Conservation (phyloP, 768 basidiomycete genomes). For the Phlegmacium glaucopus region DNA sequence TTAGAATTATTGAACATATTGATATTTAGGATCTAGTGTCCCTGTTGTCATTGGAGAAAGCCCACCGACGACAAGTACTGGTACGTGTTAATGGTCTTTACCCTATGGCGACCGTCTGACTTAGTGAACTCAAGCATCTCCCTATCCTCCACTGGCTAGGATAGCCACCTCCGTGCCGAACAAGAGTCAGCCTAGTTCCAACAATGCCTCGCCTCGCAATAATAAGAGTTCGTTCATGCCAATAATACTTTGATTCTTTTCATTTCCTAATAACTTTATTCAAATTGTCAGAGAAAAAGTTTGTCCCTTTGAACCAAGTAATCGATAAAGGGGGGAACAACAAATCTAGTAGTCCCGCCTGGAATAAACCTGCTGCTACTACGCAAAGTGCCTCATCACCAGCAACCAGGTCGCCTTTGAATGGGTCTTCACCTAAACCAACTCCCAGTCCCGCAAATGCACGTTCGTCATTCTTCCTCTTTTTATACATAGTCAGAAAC, state of each 20-base stretch:
- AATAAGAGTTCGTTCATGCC: slow-evolving; percentile 4
- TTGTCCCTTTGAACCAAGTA: slow-evolving; percentile 11
- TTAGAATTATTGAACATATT: too few relatives aligned
- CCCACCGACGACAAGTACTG: too few relatives aligned
- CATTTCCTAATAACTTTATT: too few relatives aligned
- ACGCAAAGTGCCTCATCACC: not conserved
- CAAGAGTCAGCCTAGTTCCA: too few relatives aligned
- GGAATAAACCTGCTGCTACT: not conserved
- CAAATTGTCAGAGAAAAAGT: slow-evolving; percentile 18
- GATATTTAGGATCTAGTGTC: too few relatives aligned
- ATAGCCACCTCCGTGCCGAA: too few relatives aligned
- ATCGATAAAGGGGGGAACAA: not conserved
- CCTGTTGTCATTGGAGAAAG: too few relatives aligned
- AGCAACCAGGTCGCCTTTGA: not conserved
- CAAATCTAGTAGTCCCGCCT: slow-evolving; percentile 3
- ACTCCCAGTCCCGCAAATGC: not conserved
- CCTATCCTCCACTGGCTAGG: too few relatives aligned
- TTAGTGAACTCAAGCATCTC: too few relatives aligned
- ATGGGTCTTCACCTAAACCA: not conserved
- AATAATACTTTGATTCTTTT: not conserved
- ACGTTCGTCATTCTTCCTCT: not conserved
- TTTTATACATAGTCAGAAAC: not conserved
- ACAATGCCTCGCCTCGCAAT: too few relatives aligned
- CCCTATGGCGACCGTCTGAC: too few relatives aligned
- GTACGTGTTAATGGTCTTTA: too few relatives aligned